Evolutionary conservation across 768 basidiomycete species (phyloP).

Genomic region (Aureoboletus auriporus): DNA sequence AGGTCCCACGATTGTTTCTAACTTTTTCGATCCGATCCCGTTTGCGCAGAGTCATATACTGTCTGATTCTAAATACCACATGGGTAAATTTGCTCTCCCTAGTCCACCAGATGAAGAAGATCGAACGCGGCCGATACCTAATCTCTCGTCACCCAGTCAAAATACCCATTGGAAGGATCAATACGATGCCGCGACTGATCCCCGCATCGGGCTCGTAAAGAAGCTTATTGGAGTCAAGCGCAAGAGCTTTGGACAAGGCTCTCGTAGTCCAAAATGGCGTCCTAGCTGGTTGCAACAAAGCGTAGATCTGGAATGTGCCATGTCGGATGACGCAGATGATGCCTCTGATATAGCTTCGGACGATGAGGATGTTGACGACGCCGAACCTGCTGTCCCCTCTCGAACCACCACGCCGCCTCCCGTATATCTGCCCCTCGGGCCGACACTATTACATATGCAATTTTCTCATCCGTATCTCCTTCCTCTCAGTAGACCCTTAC

Average conservation of each 20-base stretch:
- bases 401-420: constrained; percentile 70
- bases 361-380: constrained; percentile 35
- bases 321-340: constrained; percentile 34
- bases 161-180: constrained; percentile 43
- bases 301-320: constrained; percentile 41
- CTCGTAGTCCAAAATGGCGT: constrained; percentile 32
- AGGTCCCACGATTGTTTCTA: constrained; percentile 18
- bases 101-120: constrained; percentile 57
- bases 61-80: constrained; percentile 68
- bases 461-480: constrained; percentile 65
- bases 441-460: constrained; percentile 60
- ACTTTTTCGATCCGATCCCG: constrained; percentile 67
- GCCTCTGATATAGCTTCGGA: constrained; percentile 39
- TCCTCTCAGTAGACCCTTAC: constrained; percentile 56
- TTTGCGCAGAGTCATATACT: constrained; percentile 61
- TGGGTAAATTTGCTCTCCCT: constrained; percentile 70
- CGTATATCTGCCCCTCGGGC: constrained; percentile 66
- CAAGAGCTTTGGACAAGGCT: constrained; percentile 43
- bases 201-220: constrained; percentile 62
- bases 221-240: constrained; percentile 71
- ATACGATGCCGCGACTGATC: constrained; percentile 66
- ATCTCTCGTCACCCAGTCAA: constrained; percentile 12
- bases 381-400: constrained; percentile 29
- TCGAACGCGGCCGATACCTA: constrained; percentile 25
- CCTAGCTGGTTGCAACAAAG: constrained; percentile 44